Evolutionary conservation across 768 basidiomycete genomes (phyloP), one percentile per base, ranked within the genome.

Genomic region (Mycena haematopus): DNA sequence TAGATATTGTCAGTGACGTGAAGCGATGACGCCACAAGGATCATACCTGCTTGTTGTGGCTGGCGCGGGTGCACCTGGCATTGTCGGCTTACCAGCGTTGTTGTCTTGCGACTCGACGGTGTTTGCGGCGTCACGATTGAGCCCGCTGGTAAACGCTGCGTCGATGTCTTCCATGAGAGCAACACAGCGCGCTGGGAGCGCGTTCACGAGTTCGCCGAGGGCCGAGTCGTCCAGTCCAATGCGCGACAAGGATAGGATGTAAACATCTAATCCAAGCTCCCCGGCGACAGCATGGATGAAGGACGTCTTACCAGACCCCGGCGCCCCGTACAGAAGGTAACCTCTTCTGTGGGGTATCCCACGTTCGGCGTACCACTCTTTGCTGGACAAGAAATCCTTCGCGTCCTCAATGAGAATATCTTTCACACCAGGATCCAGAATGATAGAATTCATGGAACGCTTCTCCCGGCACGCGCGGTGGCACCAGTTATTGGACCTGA

Each of bases 101-200:
- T 13, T 22, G 25, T 47, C 54, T n/a, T 40, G 62, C 19, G 63
- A 31, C 10, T 53, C 54, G 25, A 44, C 31, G 14, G 33, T 19
- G 38, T 61, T 51, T 31, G 38, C 27, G 21, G 54, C 50, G 27
- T 70, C 69, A 10, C 76, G 72, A 19, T 69, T 75, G 25, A 78
- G 52, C 2, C 68, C 69, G 52, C 72, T 72, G 7, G 73, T 76
- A 69, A 89, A 87, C 1, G 86, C 86, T 0, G 85, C 88, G 63
- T 91, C 90, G 54, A 91, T 85, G 71, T 91, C 90, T 69, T 91
- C 89, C 81, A 91, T 87, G 21, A 91, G 78, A 17, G 85, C 81
- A 51, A 91, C 82, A 66, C 85, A 87, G 19, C 78, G 74, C 45
- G 81, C 77, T 0, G 88, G 88, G 2, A 89, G 74, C 10, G 73